Percentiles rank a stretch among this genome's conserved stretches.
These are phyloP conservation scores for Acacia melanoxylon DNA, from an alignment of 306 rosid species.

Conservation along the genomic window DNA sequence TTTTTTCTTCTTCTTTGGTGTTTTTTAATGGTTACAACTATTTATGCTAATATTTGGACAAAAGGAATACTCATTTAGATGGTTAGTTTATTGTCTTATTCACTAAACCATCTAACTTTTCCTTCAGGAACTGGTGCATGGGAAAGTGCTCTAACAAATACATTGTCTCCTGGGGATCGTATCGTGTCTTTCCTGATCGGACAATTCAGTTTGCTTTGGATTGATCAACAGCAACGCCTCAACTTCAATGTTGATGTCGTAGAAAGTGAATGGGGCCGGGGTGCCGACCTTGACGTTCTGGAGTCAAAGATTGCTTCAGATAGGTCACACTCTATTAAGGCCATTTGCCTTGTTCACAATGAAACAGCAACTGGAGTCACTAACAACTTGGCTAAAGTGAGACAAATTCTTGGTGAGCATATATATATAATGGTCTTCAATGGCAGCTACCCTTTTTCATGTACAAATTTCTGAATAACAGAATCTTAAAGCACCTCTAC, in stretches of 20 bases:
- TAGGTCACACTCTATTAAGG: conserved; percentile 78
- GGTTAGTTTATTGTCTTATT: conserved; percentile 2
- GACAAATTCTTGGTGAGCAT: conserved; percentile 79
- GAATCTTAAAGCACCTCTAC: not conserved
- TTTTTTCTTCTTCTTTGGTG: not conserved
- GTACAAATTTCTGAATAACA: not conserved
- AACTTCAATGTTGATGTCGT: conserved; percentile 91
- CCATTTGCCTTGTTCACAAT: conserved; percentile 94
- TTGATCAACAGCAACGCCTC: conserved; percentile 98
- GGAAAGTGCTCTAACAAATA: conserved; percentile 99
- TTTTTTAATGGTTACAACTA: not conserved
- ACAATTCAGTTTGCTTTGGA: conserved; percentile 99
- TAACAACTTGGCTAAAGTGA: conserved; percentile 75
- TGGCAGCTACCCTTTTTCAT: not conserved
- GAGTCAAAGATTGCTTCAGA: conserved; percentile 88
- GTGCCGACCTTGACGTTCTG: conserved; percentile 86
- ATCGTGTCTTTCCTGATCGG: conserved; percentile 88
- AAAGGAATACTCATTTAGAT: not conserved
- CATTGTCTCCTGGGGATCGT: conserved; percentile 94
- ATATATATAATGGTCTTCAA: not conserved
- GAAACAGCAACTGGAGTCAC: conserved; percentile 99
- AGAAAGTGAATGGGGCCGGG: conserved; percentile 97
- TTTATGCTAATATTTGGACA: not conserved
- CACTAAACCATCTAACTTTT: conserved; percentile 24
- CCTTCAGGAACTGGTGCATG: conserved; percentile 96